A percentile compares a stretch with the other conserved stretches of the same genome.
phyloP scores from a whole-genome alignment of 2,329 filamentous ascomycete genomes.

The Catunica adiposa region DNA sequence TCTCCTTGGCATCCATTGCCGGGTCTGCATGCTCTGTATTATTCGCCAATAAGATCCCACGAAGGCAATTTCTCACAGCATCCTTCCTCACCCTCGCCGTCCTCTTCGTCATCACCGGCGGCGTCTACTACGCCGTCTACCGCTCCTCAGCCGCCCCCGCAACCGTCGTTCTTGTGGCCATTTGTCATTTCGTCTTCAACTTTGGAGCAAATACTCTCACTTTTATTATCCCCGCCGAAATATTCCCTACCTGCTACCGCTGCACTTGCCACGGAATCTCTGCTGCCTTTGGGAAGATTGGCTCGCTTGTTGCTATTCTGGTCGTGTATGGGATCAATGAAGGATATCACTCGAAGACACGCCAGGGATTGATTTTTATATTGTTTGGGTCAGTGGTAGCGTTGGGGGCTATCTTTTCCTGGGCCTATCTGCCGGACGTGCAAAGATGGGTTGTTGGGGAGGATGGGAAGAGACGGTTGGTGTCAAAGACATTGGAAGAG shows the following conservation, averaged over 20 bases:
- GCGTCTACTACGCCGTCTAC: constrained; percentile 32
- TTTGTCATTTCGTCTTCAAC: constrained; percentile 39
- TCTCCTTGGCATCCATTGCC: constrained; percentile 34
- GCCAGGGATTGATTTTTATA: constrained; percentile 30
- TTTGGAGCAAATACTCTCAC: constrained; percentile 46
- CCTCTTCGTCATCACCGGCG: constrained; percentile 33
- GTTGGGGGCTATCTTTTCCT: constrained; percentile 33
- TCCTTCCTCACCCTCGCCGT: constrained; percentile 32
- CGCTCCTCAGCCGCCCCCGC: constrained; percentile 26
- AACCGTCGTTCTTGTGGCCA: constrained; percentile 33
- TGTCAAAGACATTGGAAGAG: constrained; percentile 33
- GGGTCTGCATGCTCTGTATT: constrained; percentile 33
- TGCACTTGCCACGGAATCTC: constrained; percentile 47
- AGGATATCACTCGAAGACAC: constrained; percentile 23
- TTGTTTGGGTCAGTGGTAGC: constrained; percentile 34
- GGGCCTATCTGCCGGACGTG: constrained; percentile 34
- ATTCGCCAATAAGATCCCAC: constrained; percentile 30
- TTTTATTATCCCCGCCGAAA: constrained; percentile 47
- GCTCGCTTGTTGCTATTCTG: constrained; percentile 35
- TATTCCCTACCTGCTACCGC: constrained; percentile 47
- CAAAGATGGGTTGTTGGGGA: constrained; percentile 24
- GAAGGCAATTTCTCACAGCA: constrained; percentile 32
- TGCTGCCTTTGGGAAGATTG: constrained; percentile 42
- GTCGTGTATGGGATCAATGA: constrained; percentile 34
- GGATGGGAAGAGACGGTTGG: constrained; percentile 24